A percentile compares a stretch with the other conserved stretches of the same genome.
Evolutionary conservation across 768 basidiomycete genomes (phyloP).

Genomic region (Termitomyces sp.): DNA sequence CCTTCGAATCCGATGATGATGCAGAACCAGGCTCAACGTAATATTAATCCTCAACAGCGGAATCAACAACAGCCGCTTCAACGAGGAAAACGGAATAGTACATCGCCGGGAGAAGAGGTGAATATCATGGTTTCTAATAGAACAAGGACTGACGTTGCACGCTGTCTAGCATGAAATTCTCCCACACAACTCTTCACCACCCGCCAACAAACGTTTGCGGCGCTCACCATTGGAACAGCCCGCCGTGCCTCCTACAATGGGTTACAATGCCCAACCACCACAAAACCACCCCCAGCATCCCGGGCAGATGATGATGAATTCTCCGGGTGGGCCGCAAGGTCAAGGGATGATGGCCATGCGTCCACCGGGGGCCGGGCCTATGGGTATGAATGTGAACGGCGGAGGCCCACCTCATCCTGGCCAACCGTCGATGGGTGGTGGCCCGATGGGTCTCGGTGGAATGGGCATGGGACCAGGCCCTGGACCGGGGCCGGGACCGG

Average conservation of each 20-base stretch:
- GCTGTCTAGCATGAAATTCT: conserved; percentile 41
- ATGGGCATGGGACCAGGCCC: conserved; percentile 14
- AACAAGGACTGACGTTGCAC: background rate
- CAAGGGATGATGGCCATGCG: conserved; percentile 33
- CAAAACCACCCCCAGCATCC: conserved; percentile 28
- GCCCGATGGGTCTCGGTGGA: conserved; percentile 16
- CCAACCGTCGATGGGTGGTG: conserved; percentile 21
- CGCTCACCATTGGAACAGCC: conserved; percentile 45
- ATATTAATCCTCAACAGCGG: conserved; percentile 17
- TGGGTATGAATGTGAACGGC: conserved; percentile 27
- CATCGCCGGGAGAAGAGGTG: conserved; percentile 60
- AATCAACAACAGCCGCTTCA: conserved; percentile 22
- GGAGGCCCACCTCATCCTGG: conserved; percentile 9
- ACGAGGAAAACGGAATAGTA: conserved; percentile 46
- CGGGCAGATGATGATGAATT: conserved; percentile 24
- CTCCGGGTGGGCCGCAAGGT: conserved; percentile 30
- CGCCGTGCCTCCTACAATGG: conserved; percentile 22
- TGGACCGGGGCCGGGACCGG: background rate
- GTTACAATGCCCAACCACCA: conserved; percentile 16
- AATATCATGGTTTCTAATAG: background rate
- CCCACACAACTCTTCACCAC: conserved; percentile 49
- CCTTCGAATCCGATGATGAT: conserved; percentile 35
- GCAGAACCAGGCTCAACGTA: conserved; percentile 22
- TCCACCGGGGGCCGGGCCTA: conserved; percentile 15
- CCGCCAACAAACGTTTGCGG: conserved; percentile 47